Base-by-base conservation (phyloP, 139 green algal genomes). In the Volvox reticuliferus region DNA sequence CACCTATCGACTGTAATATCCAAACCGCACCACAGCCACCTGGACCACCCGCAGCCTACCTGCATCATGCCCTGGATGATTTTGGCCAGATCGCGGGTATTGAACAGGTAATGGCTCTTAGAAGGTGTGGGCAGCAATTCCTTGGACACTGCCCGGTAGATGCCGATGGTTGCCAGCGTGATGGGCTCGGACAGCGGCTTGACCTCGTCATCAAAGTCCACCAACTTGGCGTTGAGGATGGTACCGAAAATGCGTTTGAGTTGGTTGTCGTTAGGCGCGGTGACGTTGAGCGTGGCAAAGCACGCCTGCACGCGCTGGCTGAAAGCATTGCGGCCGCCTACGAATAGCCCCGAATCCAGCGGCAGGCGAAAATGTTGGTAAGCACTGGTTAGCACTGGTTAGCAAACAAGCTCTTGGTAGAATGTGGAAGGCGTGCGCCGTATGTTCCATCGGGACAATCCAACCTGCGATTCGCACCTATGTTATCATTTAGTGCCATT, bases 71-170 rank as follows among this genome's bases (percentile, higher is more conserved):
- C 96, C 91, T 96, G 94, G 61, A 97, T 95, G 82, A 98, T 94
- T 93, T 97, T 97, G 90, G 95, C 94, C 77, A 98, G 92, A 87
- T 98, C 97, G 13, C 97, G 92, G 26, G 95, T 97, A 93, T 98
- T 98, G 94, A 98, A 98, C 44, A 98, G 93, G 94, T 98, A 98
- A 91, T 97, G 96, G 77, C 89, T 95, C 95, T 98, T 98, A 82
- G 92, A 93, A 32, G 97, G 97, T 28, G 96, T 97, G 82, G 97
- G 97, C 92, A 98, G 94, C 88, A 98, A 92, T 93, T 98, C 96
- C 65, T 89, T 82, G 32, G 89, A 91, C 17, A 97, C 93, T 3
- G 89, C 80, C 12, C 94, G 91, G 91, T 96, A 95, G 78, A 96
- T 94, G 67, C 83, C 89, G 82, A 97, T 95, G 55, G 92, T 95